Evolutionary conservation across 805 yeast species (phyloP), one percentile per base, ranked within the genome.

Genomic region (Starmerella bacillaris): DNA sequence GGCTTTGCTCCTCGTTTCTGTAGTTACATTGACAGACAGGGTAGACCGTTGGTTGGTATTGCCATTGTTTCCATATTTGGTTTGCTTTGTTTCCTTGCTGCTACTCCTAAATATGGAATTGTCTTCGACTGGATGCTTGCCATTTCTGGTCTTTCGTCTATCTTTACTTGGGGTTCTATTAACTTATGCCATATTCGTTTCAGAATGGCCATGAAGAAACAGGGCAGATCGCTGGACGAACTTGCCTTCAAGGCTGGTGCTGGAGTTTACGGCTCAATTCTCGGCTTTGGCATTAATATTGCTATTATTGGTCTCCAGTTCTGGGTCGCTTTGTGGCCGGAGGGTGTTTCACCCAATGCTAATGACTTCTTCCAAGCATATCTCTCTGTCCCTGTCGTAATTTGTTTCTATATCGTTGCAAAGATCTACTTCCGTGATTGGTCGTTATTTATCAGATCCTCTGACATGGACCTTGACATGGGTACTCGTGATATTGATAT

Each of bases 301-400:
- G 53, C 75, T 37, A 72, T 79, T 42, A 60, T 82, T 40, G 59
- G 68, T 37, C 79, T 83, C 21, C 84, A 78, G 58, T 78, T 80
- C 63, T 80, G 86, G 80, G 64, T 74, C 39, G 84, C 89, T 5
- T 58, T 77, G 28, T 78, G 64, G 64, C 92, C 92, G 36, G 50
- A 71, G 56, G 72, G 64, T 11, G 54, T 33, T 11, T 21, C 36
- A 1, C 58, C 64, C 19, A 41, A 48, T 35, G 64, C 64, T 19
- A 24, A 38, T 16, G 43, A 31, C 38, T 73, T 73, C 55, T 72
- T 72, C 61, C 57, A 62, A 54, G 56, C 60, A 35, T 72, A 70
- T 50, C 53, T 73, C 33, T 73, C 75, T 3, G 56, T 55, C 2
- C 64, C 64, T 3, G 54, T 61, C 12, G 50, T 56, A 12, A 15